Conservation (phyloP, 176 grass and related monocot genomes). For the Aegilops longissima region DNA sequence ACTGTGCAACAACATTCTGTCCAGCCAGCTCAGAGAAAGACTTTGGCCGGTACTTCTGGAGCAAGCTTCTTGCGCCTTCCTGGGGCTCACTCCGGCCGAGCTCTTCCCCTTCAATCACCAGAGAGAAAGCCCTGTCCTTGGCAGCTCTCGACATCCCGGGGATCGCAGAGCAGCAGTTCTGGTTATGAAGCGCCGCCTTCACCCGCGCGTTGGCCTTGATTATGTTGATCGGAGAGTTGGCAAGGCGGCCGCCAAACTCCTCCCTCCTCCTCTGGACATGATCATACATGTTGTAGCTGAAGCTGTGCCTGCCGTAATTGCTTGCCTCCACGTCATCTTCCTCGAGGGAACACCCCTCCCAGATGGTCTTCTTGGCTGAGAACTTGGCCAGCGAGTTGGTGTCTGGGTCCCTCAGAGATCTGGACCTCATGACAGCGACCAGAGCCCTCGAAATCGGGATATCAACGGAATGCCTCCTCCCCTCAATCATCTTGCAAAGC, state of each 20-base stretch:
- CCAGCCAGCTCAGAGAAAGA: slow-evolving; percentile 69
- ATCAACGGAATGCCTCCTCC: slow-evolving; percentile 81
- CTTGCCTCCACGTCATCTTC: slow-evolving; percentile 39
- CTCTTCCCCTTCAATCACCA: slow-evolving; percentile 31
- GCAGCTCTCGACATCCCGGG: slow-evolving; percentile 38
- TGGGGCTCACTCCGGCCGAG: slow-evolving; percentile 38
- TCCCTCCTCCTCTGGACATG: slow-evolving; percentile 59
- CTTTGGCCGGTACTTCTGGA: slow-evolving; percentile 72
- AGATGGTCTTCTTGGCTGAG: slow-evolving; percentile 66
- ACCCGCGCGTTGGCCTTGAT: slow-evolving; percentile 49
- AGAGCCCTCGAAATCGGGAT: slow-evolving; percentile 84
- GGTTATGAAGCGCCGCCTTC: slow-evolving; percentile 41
- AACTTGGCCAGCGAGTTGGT: slow-evolving; percentile 90
- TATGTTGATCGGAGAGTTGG: slow-evolving; percentile 35
- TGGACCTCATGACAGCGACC: slow-evolving; percentile 78
- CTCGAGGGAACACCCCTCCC: slow-evolving; percentile 53
- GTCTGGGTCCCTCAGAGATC: slow-evolving; percentile 93
- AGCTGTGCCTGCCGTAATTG: slow-evolving; percentile 57
- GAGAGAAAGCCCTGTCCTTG: slow-evolving; percentile 36
- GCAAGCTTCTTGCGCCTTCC: slow-evolving; percentile 57
- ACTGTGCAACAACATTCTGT: slow-evolving; percentile 60
- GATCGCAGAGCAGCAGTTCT: slow-evolving; percentile 31
- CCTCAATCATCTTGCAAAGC: slow-evolving; percentile 64
- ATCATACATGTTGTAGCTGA: slow-evolving; percentile 52
- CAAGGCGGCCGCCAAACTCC: slow-evolving; percentile 35